A percentile compares a stretch with the other conserved stretches of the same genome.
phyloP scores from a whole-genome alignment of 371 early-diverging fungal species.

The Globomyces sp. region DNA sequence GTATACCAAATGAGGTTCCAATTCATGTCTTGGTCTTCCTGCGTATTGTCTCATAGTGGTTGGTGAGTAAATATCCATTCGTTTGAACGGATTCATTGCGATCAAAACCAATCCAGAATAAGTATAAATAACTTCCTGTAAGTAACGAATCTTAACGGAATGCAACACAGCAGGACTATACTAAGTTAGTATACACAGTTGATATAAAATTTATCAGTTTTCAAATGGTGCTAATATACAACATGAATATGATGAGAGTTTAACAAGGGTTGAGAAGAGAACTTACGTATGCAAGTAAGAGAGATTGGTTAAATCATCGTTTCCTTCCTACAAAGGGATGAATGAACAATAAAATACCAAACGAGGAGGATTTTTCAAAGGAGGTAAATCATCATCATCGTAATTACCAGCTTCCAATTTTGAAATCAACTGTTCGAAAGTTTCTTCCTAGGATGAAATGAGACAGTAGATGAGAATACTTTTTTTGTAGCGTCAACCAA shows the following conservation, averaged over 20 bases:
- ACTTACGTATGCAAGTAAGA: conserved; percentile 88
- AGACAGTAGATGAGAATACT: conserved; percentile 22
- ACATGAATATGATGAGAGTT: conserved; percentile 10
- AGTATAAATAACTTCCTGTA: conserved; percentile 94
- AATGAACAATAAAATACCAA: conserved; percentile 30
- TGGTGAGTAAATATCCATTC: conserved; percentile 81
- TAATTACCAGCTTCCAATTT: conserved; percentile 66
- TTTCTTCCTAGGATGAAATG: conserved; percentile 54
- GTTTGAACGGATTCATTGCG: conserved; percentile 96
- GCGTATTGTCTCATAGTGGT: conserved; percentile 89
- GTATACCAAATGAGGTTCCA: conserved; percentile 92
- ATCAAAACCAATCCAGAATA: conserved; percentile 98
- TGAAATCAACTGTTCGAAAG: conserved; percentile 66
- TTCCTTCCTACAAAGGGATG: conserved; percentile 58
- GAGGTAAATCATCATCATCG: conserved; percentile 64
- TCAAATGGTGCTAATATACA: background rate
- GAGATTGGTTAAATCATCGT: conserved; percentile 88
- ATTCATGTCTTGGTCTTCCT: conserved; percentile 88
- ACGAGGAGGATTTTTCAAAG: conserved; percentile 84
- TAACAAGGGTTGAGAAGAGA: background rate
- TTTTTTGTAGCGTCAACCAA: conserved; percentile 53
- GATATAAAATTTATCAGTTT: background rate
- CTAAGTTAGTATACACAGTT: background rate
- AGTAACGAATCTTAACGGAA: conserved; percentile 83
- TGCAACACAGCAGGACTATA: conserved; percentile 68